Evolutionary conservation across 2,329 filamentous ascomycete genomes (phyloP).

Genomic region (Botryotinia calthae): DNA sequence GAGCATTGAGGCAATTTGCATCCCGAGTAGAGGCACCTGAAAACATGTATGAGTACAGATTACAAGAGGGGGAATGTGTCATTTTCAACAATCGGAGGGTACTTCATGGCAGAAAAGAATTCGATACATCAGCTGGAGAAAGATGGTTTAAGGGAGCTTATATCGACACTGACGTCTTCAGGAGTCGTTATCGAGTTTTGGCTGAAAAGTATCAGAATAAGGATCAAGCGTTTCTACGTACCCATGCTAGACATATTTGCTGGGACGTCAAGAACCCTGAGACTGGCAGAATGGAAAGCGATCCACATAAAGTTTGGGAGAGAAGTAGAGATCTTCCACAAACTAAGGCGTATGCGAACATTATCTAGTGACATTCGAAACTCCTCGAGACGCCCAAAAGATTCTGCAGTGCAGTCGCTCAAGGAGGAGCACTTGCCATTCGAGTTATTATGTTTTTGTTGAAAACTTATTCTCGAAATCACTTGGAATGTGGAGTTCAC

Average conservation of each 20-base stretch:
- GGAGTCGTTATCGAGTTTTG: constrained; percentile 46
- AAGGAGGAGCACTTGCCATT: not conserved
- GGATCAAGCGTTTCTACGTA: not conserved
- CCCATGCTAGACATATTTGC: constrained; percentile 9
- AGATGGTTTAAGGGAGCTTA: constrained; percentile 88
- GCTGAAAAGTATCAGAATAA: constrained; percentile 21
- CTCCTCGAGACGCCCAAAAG: not conserved
- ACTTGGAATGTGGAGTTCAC: not conserved
- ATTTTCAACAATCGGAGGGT: constrained; percentile 88
- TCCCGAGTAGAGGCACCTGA: constrained; percentile 42
- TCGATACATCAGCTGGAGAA: constrained; percentile 64
- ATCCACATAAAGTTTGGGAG: constrained; percentile 17
- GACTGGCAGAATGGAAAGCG: constrained; percentile 18
- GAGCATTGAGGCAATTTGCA: constrained; percentile 9
- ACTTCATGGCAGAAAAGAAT: constrained; percentile 78
- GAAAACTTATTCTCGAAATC: not conserved
- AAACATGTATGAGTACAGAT: constrained; percentile 66
- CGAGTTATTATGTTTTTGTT: not conserved
- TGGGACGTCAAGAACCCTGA: constrained; percentile 15
- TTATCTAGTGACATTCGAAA: not conserved
- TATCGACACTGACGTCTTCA: constrained; percentile 64
- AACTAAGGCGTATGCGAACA: constrained; percentile 13
- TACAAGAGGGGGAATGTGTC: constrained; percentile 81
- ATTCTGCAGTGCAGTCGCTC: not conserved
- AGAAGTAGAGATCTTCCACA: constrained; percentile 16